These are phyloP conservation scores for Leccinum rimulosum DNA, from an alignment of 768 basidiomycete genomes.

Conservation along the genomic window DNA sequence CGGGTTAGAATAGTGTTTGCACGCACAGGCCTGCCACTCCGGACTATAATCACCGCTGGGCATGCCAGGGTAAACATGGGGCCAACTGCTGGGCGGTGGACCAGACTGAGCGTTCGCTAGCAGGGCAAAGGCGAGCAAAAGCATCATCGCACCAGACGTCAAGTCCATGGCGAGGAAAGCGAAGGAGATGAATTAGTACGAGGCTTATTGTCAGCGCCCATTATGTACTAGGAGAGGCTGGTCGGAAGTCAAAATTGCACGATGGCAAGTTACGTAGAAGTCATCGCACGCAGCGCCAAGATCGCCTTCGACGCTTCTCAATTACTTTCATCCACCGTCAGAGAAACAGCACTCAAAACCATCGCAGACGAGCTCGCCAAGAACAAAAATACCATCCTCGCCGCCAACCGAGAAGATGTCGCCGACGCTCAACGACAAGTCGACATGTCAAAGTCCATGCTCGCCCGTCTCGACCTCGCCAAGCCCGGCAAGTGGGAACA, in stretches of 20 bases:
- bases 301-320: conserved; percentile 86
- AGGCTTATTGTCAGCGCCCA: background rate
- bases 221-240: too few species aligned
- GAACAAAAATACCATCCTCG: conserved; percentile 66
- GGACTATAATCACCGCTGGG: conserved; percentile 48
- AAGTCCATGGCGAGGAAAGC: conserved; percentile 20
- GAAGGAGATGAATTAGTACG: conserved; percentile 4
- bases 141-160: conserved; percentile 6
- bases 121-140: conserved; percentile 4
- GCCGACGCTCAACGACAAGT: conserved; percentile 79
- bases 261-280: conserved; percentile 34
- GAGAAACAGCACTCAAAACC: conserved; percentile 66
- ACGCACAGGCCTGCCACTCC: conserved; percentile 62
- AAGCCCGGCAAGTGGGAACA: conserved; percentile 88
- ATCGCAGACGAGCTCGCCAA: conserved; percentile 66
- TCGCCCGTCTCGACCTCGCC: conserved; percentile 82
- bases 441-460: conserved; percentile 75
- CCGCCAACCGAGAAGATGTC: conserved; percentile 81
- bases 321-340: conserved; percentile 63
- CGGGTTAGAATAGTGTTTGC: background rate
- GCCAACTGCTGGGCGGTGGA: conserved; percentile 33
- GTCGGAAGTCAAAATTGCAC: background rate
- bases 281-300: conserved; percentile 78
- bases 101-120: conserved; percentile 23
- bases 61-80: conserved; percentile 43